A percentile compares a stretch with the other conserved stretches of the same genome.
Conservation (phyloP, 352 stramenopile genomes). For the Globisporangium megalacanthum region DNA sequence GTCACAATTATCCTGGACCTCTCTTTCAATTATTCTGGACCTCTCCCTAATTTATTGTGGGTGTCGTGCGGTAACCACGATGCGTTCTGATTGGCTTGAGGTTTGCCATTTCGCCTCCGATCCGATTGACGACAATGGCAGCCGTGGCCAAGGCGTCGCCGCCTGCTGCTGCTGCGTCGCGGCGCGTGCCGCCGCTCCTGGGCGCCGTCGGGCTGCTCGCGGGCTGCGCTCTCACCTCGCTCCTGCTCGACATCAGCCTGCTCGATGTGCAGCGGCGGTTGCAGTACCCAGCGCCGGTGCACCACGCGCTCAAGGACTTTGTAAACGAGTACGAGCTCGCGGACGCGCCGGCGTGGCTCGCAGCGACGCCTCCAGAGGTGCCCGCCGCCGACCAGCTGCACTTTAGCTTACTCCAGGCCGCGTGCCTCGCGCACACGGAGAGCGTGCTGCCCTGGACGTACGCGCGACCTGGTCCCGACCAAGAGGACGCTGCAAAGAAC, state of each 20-base stretch:
- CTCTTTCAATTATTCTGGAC: too few relatives aligned
- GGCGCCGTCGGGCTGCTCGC: neutral
- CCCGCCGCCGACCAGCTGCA: slow-evolving; percentile 15
- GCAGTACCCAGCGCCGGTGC: neutral
- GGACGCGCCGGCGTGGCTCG: slow-evolving; percentile 1
- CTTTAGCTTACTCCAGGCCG: slow-evolving; percentile 20
- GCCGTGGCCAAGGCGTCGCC: too few relatives aligned
- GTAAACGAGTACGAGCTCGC: neutral
- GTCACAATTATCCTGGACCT: too few relatives aligned
- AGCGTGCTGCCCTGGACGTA: slow-evolving; percentile 24
- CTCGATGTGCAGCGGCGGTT: neutral
- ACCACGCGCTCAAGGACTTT: neutral
- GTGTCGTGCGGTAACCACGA: too few relatives aligned
- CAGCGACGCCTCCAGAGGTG: neutral
- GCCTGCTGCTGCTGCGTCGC: too few relatives aligned
- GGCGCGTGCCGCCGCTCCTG: neutral
- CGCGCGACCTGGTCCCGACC: slow-evolving; percentile 1
- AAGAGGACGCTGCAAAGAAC: slow-evolving; percentile 5
- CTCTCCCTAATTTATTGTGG: too few relatives aligned
- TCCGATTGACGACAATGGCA: too few relatives aligned
- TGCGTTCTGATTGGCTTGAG: too few relatives aligned
- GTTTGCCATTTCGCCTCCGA: too few relatives aligned
- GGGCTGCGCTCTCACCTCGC: neutral
- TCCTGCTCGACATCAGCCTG: neutral
- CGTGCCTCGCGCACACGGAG: slow-evolving; percentile 16